These are phyloP conservation scores for Chaetomiaceae sp. DNA, from an alignment of 2,329 filamentous ascomycete genomes.

Conservation along the genomic window DNA sequence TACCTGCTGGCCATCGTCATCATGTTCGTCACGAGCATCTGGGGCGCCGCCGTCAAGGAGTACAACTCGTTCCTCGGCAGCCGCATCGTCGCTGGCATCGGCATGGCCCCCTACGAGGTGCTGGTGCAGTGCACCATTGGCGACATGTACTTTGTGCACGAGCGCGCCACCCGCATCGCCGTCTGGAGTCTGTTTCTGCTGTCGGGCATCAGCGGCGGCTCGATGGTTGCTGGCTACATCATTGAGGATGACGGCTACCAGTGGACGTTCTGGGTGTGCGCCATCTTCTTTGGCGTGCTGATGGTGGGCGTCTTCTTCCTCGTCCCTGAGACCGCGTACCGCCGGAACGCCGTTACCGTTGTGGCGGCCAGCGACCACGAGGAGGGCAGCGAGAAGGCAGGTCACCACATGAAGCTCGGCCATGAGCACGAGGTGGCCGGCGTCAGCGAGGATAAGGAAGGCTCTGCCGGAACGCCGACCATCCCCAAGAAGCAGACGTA, in stretches of 20 bases:
- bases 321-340: conserved; percentile 46
- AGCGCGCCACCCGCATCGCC: conserved; percentile 38
- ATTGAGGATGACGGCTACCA: conserved; percentile 36
- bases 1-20: conserved; percentile 42
- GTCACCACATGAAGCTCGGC: conserved; percentile 17
- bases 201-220: conserved; percentile 36
- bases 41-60: conserved; percentile 38
- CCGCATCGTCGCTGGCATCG: conserved; percentile 40
- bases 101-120: conserved; percentile 46
- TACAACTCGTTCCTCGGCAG: conserved; percentile 42
- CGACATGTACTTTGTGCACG: conserved; percentile 41
- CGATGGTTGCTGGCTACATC: conserved; percentile 37
- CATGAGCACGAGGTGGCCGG: conserved; percentile 16
- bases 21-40: conserved; percentile 43
- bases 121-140: conserved; percentile 47
- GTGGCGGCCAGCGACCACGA: conserved; percentile 4
- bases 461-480: background rate
- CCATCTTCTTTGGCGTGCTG: conserved; percentile 39
- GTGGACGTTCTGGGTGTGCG: conserved; percentile 43
- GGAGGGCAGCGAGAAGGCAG: background rate
- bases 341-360: conserved; percentile 26
- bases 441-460: conserved; percentile 9
- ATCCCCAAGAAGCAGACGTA: conserved; percentile 30
- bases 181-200: conserved; percentile 37
- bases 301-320: conserved; percentile 40